A percentile compares a stretch with the other conserved stretches of the same genome.
phyloP scores from a whole-genome alignment of 208 protist genomes.

The Acanthamoeba healyi region DNA sequence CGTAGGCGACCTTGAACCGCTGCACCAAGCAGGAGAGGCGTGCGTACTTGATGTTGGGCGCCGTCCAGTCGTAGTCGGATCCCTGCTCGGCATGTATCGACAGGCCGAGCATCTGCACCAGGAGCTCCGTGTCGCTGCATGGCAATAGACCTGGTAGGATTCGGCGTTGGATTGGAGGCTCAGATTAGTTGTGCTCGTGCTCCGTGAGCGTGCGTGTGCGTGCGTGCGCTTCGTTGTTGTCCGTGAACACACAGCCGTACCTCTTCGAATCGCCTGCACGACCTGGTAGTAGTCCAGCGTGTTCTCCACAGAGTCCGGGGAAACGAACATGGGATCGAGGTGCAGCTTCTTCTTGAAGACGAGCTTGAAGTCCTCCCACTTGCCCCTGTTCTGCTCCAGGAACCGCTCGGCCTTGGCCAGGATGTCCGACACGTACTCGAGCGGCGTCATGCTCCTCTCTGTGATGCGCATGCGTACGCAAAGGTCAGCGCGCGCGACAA shows the following conservation, averaged over 20 bases:
- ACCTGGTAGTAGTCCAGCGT: slow-evolving; percentile 53
- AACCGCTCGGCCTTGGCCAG: slow-evolving; percentile 56
- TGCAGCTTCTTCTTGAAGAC: slow-evolving; percentile 74
- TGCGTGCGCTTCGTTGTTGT: too few species aligned
- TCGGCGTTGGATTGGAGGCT: too few species aligned
- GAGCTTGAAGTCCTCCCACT: slow-evolving; percentile 18
- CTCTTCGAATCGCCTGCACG: neutral
- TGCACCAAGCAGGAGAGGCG: neutral
- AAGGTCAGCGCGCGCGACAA: too few species aligned
- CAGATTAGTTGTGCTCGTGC: neutral
- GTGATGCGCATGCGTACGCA: neutral
- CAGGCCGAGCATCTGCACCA: neutral
- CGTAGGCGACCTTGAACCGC: neutral
- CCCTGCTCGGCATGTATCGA: neutral
- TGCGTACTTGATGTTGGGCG: slow-evolving; percentile 8
- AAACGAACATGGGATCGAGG: slow-evolving; percentile 1
- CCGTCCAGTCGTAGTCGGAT: neutral
- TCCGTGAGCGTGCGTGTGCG: too few species aligned
- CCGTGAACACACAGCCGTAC: neutral
- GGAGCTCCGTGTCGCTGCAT: slow-evolving; percentile 47
- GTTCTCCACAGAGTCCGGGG: slow-evolving; percentile 36
- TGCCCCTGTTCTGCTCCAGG: neutral
- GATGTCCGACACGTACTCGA: slow-evolving; percentile 45
- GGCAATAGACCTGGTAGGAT: neutral
- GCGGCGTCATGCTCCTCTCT: slow-evolving; percentile 26